Conservation (phyloP, 2,329 filamentous ascomycete species). For the Elsinoe arachidis region DNA sequence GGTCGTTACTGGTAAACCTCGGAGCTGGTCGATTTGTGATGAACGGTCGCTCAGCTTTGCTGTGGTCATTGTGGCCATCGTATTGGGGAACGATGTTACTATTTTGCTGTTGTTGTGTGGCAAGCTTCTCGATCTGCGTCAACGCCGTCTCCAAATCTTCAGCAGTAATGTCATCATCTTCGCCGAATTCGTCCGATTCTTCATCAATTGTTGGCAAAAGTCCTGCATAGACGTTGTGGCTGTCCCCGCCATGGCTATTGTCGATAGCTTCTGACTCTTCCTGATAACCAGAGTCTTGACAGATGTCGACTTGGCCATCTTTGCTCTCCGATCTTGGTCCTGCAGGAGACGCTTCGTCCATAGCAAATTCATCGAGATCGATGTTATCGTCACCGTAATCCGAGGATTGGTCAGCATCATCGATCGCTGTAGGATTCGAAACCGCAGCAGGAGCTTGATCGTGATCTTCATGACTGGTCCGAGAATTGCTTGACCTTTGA, state of each 20-base stretch:
- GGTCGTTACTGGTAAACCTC: constrained; percentile 3
- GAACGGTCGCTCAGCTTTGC: neutral
- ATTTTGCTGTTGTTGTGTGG: neutral
- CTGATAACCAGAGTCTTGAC: constrained; percentile 12
- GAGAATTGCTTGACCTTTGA: neutral
- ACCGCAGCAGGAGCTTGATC: too few relatives aligned
- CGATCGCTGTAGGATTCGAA: too few relatives aligned
- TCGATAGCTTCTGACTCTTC: constrained; percentile 12
- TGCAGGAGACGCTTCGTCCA: constrained; percentile 2
- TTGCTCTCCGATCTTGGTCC: neutral
- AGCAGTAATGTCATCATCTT: constrained; percentile 43
- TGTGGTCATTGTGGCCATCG: neutral
- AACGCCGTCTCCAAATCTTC: constrained; percentile 47
- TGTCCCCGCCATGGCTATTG: neutral
- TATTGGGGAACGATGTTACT: neutral
- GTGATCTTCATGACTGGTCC: too few relatives aligned
- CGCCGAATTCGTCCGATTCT: constrained; percentile 37
- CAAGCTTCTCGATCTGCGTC: constrained; percentile 13
- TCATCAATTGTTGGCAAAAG: constrained; percentile 17
- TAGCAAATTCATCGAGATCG: constrained; percentile 15
- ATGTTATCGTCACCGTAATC: constrained; percentile 20
- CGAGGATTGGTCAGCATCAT: neutral
- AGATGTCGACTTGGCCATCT: neutral
- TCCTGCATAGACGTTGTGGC: neutral
- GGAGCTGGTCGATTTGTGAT: neutral